These are phyloP conservation scores for Fagopyrum esculentum DNA, from an alignment of 148 eudicot genomes.

Conservation along the genomic window DNA sequence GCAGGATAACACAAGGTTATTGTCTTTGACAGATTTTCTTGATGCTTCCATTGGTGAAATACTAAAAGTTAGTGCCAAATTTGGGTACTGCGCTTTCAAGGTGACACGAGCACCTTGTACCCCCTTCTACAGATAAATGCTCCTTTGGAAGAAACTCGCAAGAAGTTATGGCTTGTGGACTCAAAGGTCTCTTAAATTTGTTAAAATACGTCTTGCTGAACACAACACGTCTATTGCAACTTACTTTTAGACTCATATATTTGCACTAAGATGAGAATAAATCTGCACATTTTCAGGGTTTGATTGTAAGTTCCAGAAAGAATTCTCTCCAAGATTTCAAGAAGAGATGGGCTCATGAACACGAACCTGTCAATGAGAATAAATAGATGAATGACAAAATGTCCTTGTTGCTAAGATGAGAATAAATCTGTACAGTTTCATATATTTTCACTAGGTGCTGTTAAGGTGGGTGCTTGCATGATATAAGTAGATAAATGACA, in stretches of 20 bases:
- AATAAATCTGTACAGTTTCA: too few relatives aligned
- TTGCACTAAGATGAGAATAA: conserved; percentile 1
- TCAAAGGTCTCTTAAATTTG: conserved; percentile 47
- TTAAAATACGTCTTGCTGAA: not conserved
- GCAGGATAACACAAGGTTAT: too few relatives aligned
- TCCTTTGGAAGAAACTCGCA: conserved; percentile 77
- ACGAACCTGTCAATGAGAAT: conserved; percentile 40
- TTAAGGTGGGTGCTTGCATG: conserved; percentile 43
- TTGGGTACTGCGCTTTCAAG: too few relatives aligned
- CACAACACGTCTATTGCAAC: not conserved
- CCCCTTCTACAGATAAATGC: conserved; percentile 36
- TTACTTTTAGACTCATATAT: not conserved
- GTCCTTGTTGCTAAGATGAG: too few relatives aligned
- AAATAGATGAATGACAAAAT: too few relatives aligned
- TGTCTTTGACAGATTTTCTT: too few relatives aligned
- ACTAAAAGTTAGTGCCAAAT: too few relatives aligned
- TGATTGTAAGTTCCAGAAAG: conserved; percentile 76
- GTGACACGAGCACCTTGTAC: too few relatives aligned
- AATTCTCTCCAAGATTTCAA: conserved; percentile 86
- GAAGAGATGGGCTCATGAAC: conserved; percentile 97
- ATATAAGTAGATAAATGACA: not conserved
- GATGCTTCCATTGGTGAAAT: too few relatives aligned
- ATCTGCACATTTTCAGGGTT: conserved; percentile 45
- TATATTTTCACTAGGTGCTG: conserved; percentile 50
- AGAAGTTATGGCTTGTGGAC: conserved; percentile 94